Conservation (phyloP, 805 yeast species). For the Grigorovia yakushimaensis region DNA sequence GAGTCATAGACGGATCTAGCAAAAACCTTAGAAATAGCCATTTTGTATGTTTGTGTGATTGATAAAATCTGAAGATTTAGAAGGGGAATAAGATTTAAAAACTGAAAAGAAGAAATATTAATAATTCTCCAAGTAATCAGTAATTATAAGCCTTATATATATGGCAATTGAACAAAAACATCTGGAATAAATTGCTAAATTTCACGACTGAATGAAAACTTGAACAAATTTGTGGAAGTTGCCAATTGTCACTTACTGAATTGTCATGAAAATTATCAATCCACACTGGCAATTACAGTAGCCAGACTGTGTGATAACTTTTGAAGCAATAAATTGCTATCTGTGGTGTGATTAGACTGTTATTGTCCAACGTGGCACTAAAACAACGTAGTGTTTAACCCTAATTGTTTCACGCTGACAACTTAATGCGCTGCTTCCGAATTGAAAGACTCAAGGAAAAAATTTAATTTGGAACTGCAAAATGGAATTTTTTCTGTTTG, state of each 20-base stretch:
- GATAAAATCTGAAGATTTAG: conserved; percentile 1
- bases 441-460: background rate
- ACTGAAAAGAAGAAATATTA: background rate
- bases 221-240: background rate
- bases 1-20: conserved; percentile 99
- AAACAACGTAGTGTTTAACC: background rate
- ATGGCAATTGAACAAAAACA: background rate
- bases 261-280: background rate
- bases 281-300: too few species aligned
- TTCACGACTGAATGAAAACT: background rate
- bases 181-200: too few species aligned
- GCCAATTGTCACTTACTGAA: background rate
- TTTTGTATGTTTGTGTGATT: conserved; percentile 28
- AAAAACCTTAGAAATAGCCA: conserved; percentile 81
- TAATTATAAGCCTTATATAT: background rate
- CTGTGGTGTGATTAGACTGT: background rate
- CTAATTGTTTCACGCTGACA: background rate
- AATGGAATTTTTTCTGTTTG: background rate
- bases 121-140: conserved; percentile 6
- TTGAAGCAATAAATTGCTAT: background rate
- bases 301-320: background rate
- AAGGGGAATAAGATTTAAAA: conserved; percentile 2
- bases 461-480: background rate
- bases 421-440: background rate
- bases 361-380: background rate